These are phyloP conservation scores for Viridothelium virens DNA, from an alignment of 495 filamentous ascomycete species.

Conservation along the genomic window DNA sequence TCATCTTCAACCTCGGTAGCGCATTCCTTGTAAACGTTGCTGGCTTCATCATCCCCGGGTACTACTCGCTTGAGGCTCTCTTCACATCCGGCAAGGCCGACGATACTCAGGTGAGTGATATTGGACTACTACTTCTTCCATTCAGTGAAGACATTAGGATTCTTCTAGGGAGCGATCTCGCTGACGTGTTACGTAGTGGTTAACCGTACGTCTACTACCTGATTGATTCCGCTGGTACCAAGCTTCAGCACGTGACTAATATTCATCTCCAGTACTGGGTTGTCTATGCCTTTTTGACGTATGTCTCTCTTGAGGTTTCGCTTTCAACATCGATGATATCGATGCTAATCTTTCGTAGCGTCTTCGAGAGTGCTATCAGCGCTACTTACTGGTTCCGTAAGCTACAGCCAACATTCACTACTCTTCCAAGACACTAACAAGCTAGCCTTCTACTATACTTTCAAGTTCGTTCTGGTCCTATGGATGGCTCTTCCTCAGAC, in stretches of 20 bases:
- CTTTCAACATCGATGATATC: neutral
- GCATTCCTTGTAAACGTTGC: constrained; percentile 95
- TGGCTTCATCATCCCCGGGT: constrained; percentile 86
- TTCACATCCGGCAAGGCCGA: constrained; percentile 75
- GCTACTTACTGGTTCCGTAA: constrained; percentile 97
- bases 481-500: constrained; percentile 96
- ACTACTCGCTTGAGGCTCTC: constrained; percentile 88
- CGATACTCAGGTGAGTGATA: constrained; percentile 70
- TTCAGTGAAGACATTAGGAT: neutral
- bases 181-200: constrained; percentile 38
- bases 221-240: neutral
- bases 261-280: constrained; percentile 76
- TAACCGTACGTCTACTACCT: constrained; percentile 49
- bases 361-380: constrained; percentile 84
- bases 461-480: constrained; percentile 94
- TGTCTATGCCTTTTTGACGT: constrained; percentile 85
- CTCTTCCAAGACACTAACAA: neutral
- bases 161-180: neutral
- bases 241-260: constrained; percentile 29
- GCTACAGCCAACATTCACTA: constrained; percentile 24
- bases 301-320: constrained; percentile 25
- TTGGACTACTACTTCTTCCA: too few relatives aligned
- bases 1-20: constrained; percentile 98
- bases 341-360: constrained; percentile 38
- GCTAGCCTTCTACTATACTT: constrained; percentile 94